These are phyloP conservation scores for Sugiyamaella pinicola DNA, from an alignment of 1,139 yeast genomes.

Conservation along the genomic window DNA sequence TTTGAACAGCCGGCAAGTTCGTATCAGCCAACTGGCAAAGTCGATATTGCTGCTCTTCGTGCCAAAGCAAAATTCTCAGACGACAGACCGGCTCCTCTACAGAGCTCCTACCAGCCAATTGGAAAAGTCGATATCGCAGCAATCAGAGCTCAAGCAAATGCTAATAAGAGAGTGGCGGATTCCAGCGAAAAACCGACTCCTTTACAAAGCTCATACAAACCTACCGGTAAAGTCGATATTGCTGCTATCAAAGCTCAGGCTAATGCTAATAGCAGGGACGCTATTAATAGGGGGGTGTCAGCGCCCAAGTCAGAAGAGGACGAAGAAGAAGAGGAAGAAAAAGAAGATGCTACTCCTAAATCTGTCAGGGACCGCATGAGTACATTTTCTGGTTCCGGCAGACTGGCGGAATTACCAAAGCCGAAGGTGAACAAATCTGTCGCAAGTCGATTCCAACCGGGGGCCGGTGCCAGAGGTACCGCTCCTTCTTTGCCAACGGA, in stretches of 20 bases:
- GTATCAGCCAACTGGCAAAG: slow-evolving; percentile 60
- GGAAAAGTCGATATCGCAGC: slow-evolving; percentile 60
- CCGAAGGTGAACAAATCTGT: slow-evolving; percentile 59
- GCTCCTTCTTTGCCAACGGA: slow-evolving; percentile 49
- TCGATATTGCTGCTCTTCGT: slow-evolving; percentile 52
- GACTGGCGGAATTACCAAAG: slow-evolving; percentile 66
- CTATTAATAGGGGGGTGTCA: not conserved
- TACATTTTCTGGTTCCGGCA: slow-evolving; percentile 36
- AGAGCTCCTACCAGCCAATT: slow-evolving; percentile 53
- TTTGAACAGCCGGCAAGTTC: slow-evolving; percentile 49
- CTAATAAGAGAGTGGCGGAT: slow-evolving; percentile 20
- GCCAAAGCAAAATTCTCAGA: slow-evolving; percentile 43
- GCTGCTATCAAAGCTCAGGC: slow-evolving; percentile 51
- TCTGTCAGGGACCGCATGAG: slow-evolving; percentile 50
- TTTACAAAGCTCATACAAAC: slow-evolving; percentile 49
- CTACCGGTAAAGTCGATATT: slow-evolving; percentile 60
- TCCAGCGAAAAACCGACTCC: slow-evolving; percentile 25
- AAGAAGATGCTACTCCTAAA: slow-evolving; percentile 41
- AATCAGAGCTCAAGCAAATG: slow-evolving; percentile 46
- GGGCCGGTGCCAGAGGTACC: slow-evolving; percentile 36
- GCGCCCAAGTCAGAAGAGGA: not conserved
- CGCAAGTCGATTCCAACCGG: slow-evolving; percentile 50
- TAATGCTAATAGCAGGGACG: slow-evolving; percentile 6
- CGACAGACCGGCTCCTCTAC: slow-evolving; percentile 36
- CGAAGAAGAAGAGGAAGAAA: slow-evolving; percentile 31